phyloP scores from a whole-genome alignment of 73 alveolate genomes.

The Durusdinium trenchii region DNA sequence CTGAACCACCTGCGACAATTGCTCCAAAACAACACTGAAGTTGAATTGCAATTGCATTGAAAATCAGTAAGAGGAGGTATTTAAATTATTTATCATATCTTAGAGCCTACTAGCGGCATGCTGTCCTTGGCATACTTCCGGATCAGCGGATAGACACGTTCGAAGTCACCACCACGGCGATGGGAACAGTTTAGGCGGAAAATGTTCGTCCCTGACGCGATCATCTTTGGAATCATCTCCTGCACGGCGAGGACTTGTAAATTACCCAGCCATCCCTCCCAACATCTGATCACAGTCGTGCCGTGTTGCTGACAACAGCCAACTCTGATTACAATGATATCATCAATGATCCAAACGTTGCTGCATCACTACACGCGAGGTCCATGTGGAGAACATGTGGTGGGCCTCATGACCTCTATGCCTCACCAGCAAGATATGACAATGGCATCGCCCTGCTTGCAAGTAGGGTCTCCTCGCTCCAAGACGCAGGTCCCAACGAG shows the following conservation, averaged over 20 bases:
- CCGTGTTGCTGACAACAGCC: neutral
- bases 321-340: too few species aligned
- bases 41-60: neutral
- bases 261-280: neutral
- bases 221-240: constrained; percentile 95
- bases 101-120: neutral
- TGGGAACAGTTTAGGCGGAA: constrained; percentile 87
- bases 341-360: too few species aligned
- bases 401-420: too few species aligned
- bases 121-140: constrained; percentile 85
- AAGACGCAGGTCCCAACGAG: constrained; percentile 84
- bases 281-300: neutral
- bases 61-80: too few species aligned
- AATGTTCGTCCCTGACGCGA: constrained; percentile 79
- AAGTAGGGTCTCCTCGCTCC: constrained; percentile 66
- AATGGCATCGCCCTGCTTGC: too few species aligned
- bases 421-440: too few species aligned
- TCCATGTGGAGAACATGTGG: too few species aligned
- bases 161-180: constrained; percentile 92
- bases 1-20: neutral
- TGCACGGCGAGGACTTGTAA: neutral
- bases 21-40: neutral
- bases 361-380: too few species aligned
- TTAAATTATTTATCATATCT: too few species aligned
- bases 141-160: constrained; percentile 91